Base-by-base conservation (phyloP, 805 yeast species). In the Wickerhamomyces chaumierensis region DNA sequence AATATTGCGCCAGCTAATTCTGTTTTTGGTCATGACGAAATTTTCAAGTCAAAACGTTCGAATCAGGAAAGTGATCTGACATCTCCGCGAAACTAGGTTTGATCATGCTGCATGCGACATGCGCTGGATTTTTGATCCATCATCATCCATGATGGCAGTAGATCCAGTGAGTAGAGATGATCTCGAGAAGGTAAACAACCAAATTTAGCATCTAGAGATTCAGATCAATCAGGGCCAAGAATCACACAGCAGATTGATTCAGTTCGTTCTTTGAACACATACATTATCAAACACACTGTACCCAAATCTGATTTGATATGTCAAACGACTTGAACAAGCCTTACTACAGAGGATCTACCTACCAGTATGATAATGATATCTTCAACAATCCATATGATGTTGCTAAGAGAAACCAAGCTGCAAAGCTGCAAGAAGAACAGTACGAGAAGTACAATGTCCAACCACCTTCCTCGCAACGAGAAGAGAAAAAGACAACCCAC, bases 371-470 rank as follows among this genome's bases (percentile, higher is more conserved):
- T 15, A 41, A 48, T 8, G 39, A 47, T 31, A 42, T 52, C 0
- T 48, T 51, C 38, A 56, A 57, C 33, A 53, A 50, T 1, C 61
- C 60, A 13, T 55, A 53, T 37, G 61, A 56, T 27, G 35, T 40
- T 9, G 58, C 56, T 3, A 49, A 42, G 25, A 49, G 45, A 36
- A 42, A 48, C 33, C 51, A 47, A 29, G 46, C 43, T 11, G 21
- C 21, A 11, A 8, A 25, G 12, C n/a, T 25, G 4, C 29, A 25
- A 14, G 29, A 25, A 13, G n/a, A 25, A 25, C 29, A 25, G 29
- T 25, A 25, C n/a, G 29, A 25, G 12, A 25, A 25, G 14, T 25
- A 25, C 29, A 25, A 25, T 11, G 29, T 13, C 29, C 40, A 41
- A 8, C 20, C 36, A 4, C 38, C 36, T 14, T 23, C 31, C 17